Base-by-base conservation (phyloP, 306 rosid genomes). In the Vachellia pachyceras region DNA sequence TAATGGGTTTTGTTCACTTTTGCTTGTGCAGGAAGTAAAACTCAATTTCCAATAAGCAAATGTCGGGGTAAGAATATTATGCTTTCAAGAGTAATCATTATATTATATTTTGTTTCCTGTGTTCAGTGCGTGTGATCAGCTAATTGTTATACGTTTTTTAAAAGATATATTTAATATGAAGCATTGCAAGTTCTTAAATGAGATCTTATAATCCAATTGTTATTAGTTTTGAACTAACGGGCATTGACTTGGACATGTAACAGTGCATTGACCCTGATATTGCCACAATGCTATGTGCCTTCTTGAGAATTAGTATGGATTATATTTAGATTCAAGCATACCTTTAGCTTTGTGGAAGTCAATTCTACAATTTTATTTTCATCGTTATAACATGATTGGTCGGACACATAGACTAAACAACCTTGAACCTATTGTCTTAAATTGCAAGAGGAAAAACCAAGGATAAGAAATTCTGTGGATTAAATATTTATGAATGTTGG, bases 21-120 rank as follows among this genome's bases (percentile, higher is more conserved):
- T 63, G 41, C 71, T 61, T 80, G 5, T 84, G 85, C 88, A 85
- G 88, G 77, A 85, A 80, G 39, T 20, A 77, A 57, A 73, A 60
- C 50, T 23, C 35, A 69, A 20, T 73, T 57, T 47, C 67, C 9
- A 58, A 14, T 52, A 11, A 78, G 71, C 75, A 66, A 61, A 85
- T 82, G 88, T 85, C 85, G 10, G 88, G 88, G 88, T 82, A 85
- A 73, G 88, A 13, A 37, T 23, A 22, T 64, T 42, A 57, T 76
- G 5, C 54, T 63, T 46, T 17, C 39, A 9, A 37, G 3, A 3
- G 12, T 75, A 8, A 45, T 75, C 17, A 1, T 54, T n/a, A 54
- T 54, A 17, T 61, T 41, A 39, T 11, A 3, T 74, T 49, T 17
- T 33, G 10, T 72, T 25, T 47, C 33, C 0, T 57, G 15, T 60